A percentile compares a stretch with the other conserved stretches of the same genome.
These are phyloP conservation scores for Vickermania ingenoplastis DNA, from an alignment of 208 protist genomes.

Conservation along the genomic window DNA sequence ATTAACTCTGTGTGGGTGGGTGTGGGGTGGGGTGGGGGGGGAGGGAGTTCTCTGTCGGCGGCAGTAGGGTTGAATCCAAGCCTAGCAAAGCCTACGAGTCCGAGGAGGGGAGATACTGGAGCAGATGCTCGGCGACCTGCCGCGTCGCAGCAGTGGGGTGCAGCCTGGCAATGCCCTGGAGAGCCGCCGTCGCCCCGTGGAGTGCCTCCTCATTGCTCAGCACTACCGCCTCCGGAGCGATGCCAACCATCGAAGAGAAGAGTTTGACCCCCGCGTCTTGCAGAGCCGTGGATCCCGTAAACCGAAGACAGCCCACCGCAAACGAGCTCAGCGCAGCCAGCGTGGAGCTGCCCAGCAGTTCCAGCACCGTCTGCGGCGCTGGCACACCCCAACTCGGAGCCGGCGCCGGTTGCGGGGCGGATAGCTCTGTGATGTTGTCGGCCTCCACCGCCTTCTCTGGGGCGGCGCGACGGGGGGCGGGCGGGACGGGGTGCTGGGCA, in stretches of 20 bases:
- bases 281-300: slow-evolving; percentile 24
- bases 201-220: not conserved
- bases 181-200: slow-evolving; percentile 14
- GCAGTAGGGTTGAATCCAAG: too few species aligned
- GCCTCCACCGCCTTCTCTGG: not conserved
- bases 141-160: slow-evolving; percentile 36
- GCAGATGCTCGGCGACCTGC: slow-evolving; percentile 42
- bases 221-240: slow-evolving; percentile 45
- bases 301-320: slow-evolving; percentile 49
- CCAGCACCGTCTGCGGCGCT: slow-evolving; percentile 5
- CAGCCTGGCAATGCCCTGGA: slow-evolving; percentile 40
- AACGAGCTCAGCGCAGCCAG: slow-evolving; percentile 47
- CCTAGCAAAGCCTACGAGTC: too few species aligned
- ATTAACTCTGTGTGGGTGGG: too few species aligned
- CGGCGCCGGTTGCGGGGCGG: not conserved
- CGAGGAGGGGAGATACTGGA: slow-evolving; percentile 10
- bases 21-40: too few species aligned
- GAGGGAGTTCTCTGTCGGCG: too few species aligned
- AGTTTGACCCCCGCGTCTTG: slow-evolving; percentile 60
- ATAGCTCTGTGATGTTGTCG: not conserved
- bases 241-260: slow-evolving; percentile 49
- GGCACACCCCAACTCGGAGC: not conserved
- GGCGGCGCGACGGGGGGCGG: not conserved
- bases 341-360: slow-evolving; percentile 15
- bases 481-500: not conserved